Base-by-base conservation (phyloP, 306 rosid species). In the Cicer arietinum region DNA sequence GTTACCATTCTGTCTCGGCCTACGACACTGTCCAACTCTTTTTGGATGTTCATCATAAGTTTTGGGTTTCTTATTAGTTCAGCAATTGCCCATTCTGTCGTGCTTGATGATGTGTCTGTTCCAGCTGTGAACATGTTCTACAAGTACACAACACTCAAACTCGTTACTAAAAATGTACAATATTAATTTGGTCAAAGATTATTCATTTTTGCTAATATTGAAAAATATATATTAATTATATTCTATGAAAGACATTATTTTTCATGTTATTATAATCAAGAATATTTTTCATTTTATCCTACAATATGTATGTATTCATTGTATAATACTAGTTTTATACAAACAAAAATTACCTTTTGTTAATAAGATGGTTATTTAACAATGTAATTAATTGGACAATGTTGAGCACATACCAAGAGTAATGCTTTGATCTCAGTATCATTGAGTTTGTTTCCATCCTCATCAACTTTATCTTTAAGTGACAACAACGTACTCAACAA, bases 81-180 rank as follows among this genome's bases (percentile, higher is more conserved):
- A 0, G 98, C 85, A 18, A 93, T 60, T 13, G 87, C 86, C 98
- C 98, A 93, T 18, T 93, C 98, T 0, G 81, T 88, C 3, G 97
- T 89, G 78, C 98, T 93, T 11, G 97, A 87, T 71, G 97, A 75
- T 0, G 97, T 93, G 78, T 93, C 97, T 0, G 98, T 91, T 0
- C 98, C 98, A 0, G 93, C 97, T 0, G 81, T 40, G 57, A 93
- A 93, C 91, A 93, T 67, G 64, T 89, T 79, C 96, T 91, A 63
- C 58, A 62, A 53, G 0, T 35, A 54, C 6, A 54, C 41, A 59
- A 11, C 2, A 25, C 0, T 8, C 10, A 0, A 58, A 25, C 14
- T 30, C 0, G 16, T 22, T 22, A 57, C 4, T 53, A 2, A 3
- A 16, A 13, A 14, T 14, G 16, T 14, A 14, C 16, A 14, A 14